A percentile compares a stretch with the other conserved stretches of the same genome.
Conservation (phyloP, 805 yeast species). For the Komagataella pseudopastoris region DNA sequence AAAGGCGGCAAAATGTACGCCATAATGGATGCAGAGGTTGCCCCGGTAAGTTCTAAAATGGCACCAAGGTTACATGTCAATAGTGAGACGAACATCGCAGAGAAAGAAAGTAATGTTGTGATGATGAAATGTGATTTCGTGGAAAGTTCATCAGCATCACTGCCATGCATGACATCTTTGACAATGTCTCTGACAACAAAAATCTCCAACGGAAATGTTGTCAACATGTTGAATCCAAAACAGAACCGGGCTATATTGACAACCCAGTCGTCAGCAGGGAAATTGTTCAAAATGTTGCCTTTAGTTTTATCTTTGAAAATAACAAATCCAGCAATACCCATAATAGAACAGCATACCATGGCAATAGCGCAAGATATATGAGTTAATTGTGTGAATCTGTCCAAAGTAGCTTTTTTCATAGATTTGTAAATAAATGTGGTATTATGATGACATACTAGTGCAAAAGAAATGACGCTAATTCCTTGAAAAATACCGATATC, state of each 20-base stretch:
- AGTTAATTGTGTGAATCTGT: constrained; percentile 62
- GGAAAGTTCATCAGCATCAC: constrained; percentile 23
- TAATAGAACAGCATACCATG: constrained; percentile 59
- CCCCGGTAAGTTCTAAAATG: constrained; percentile 80
- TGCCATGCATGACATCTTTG: constrained; percentile 37
- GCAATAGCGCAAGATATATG: constrained; percentile 78
- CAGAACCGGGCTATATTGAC: constrained; percentile 83
- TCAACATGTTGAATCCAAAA: constrained; percentile 85
- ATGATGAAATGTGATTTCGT: constrained; percentile 41
- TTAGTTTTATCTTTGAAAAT: constrained; percentile 67
- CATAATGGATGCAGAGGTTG: constrained; percentile 84
- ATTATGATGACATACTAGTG: constrained; percentile 91
- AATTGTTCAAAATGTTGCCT: constrained; percentile 83
- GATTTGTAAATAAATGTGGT: constrained; percentile 85
- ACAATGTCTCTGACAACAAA: constrained; percentile 84
- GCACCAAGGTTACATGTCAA: constrained; percentile 84
- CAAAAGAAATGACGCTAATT: constrained; percentile 87
- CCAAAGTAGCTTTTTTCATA: constrained; percentile 59
- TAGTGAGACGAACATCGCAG: constrained; percentile 66
- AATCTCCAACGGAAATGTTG: constrained; percentile 82
- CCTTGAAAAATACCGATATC: constrained; percentile 72
- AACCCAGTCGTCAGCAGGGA: constrained; percentile 57
- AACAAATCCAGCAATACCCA: constrained; percentile 71
- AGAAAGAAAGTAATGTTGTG: constrained; percentile 51
- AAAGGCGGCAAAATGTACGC: constrained; percentile 87